phyloP scores from a whole-genome alignment of 768 basidiomycete genomes.

The Leccinum aurantiacum region DNA sequence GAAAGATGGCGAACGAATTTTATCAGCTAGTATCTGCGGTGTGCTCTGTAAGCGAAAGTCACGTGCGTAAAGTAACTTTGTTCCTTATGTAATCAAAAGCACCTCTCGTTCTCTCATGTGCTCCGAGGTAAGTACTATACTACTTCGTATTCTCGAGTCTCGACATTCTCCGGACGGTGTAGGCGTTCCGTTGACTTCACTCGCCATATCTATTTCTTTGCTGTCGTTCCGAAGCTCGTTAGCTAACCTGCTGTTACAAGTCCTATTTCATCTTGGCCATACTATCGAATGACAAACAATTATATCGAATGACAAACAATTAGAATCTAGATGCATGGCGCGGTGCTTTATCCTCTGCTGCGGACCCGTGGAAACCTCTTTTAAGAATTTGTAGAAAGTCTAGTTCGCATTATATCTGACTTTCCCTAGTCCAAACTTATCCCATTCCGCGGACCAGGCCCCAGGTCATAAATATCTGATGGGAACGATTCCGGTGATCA shows the following conservation, averaged over 20 bases:
- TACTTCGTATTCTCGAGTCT: not conserved
- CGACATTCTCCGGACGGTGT: not conserved
- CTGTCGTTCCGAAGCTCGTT: not conserved
- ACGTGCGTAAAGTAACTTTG: conserved; percentile 14
- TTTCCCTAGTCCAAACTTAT: not conserved
- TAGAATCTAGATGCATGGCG: not conserved
- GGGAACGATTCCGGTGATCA: not conserved
- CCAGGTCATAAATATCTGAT: not conserved
- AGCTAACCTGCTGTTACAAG: not conserved
- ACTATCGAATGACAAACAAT: not conserved
- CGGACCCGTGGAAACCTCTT: not conserved
- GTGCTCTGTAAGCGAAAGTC: conserved; percentile 2
- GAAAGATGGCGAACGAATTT: not conserved
- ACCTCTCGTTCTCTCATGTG: not conserved
- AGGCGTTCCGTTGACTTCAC: not conserved
- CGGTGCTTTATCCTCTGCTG: not conserved
- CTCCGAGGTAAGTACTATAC: too few species aligned
- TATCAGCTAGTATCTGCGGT: not conserved
- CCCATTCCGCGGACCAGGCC: not conserved
- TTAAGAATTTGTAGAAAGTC: not conserved
- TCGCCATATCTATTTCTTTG: not conserved
- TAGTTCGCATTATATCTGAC: not conserved
- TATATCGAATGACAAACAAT: not conserved
- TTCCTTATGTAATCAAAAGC: not conserved
- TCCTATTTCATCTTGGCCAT: not conserved